Percentiles rank a stretch among this genome's conserved stretches.
Conservation (phyloP, 805 yeast genomes). For the Spathaspora girioi region DNA sequence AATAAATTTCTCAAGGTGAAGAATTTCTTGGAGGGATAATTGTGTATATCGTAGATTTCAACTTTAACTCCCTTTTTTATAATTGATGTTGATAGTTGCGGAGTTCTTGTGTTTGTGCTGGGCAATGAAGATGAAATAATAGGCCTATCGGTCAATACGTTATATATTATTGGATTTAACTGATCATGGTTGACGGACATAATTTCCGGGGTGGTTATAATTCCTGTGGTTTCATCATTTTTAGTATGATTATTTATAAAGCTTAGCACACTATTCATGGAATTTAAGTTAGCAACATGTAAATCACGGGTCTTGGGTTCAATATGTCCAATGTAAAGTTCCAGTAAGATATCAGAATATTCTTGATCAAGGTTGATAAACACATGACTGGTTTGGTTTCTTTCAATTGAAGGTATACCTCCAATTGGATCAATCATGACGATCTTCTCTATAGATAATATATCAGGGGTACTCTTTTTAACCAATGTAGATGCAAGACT, state of each 20-base stretch:
- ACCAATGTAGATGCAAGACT: constrained; percentile 23
- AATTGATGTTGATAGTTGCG: constrained; percentile 71
- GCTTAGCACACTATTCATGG: constrained; percentile 57
- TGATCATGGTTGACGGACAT: constrained; percentile 54
- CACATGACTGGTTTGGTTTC: constrained; percentile 81
- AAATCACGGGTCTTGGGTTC: constrained; percentile 41
- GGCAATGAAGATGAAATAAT: constrained; percentile 89
- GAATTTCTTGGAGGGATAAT: constrained; percentile 26
- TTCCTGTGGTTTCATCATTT: constrained; percentile 59
- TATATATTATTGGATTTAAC: constrained; percentile 84
- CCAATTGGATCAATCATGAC: constrained; percentile 79
- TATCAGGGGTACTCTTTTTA: constrained; percentile 14
- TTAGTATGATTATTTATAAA: constrained; percentile 41
- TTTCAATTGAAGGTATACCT: constrained; percentile 85
- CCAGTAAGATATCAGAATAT: constrained; percentile 59
- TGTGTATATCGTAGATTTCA: constrained; percentile 30
- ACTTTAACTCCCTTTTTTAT: constrained; percentile 73
- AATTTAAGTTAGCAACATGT: constrained; percentile 64
- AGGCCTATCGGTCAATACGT: constrained; percentile 87
- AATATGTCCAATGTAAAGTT: constrained; percentile 57
- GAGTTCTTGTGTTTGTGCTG: constrained; percentile 48
- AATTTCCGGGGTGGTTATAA: constrained; percentile 79
- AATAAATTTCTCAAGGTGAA: constrained; percentile 39
- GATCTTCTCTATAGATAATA: constrained; percentile 71
- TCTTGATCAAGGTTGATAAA: constrained; percentile 85